Base-by-base conservation (phyloP, 768 basidiomycete species). In the Pleurotus salmoneostramineus region DNA sequence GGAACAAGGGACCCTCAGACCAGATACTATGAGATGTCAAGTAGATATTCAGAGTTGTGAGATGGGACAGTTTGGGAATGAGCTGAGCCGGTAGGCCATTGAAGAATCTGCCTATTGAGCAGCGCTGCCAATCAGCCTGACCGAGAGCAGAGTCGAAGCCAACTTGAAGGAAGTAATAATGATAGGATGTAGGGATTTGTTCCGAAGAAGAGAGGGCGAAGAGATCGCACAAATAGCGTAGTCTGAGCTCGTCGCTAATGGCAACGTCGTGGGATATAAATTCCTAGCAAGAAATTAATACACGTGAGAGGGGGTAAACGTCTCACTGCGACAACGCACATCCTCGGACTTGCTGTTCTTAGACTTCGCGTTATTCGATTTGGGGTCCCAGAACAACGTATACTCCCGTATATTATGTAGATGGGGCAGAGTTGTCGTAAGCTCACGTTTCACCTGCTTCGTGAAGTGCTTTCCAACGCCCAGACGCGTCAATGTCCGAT, bases 371-470 rank as follows among this genome's bases (percentile, higher is more conserved):
- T 55, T 40, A 27, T 31, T 42, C 21, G 43, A 21, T 42, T 55
- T 36, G 3, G 52, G 52, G 43, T 55, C 52, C 52, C 52, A 55
- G 31, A 27, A 55, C 10, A 55, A 11, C 0, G 52, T 33, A 31
- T 55, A 44, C 12, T 55, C 52, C 8, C 52, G 36, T 14, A 55
- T 44, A 40, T 55, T 55, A 10, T 55, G 36, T 14, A 55, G 7
- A 55, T 43, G 52, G 21, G 52, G 52, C 15, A 55, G 5, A 6
- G 11, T 55, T 15, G 52, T 40, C 40, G n/a, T 12, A 43, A 55
- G 52, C 27, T 17, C 43, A 8, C 40, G 14, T 27, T 43, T 36
- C 11, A 32, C 2, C 21, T 42, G 35, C 14, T 43, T 32, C 27
- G 33, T 49, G 17, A 11, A 32, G 52, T 32, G 17, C 11, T 14